A percentile compares a stretch with the other conserved stretches of the same genome.
Evolutionary conservation across 208 protist species (phyloP).

Genomic region (Strigomonas culicis): DNA sequence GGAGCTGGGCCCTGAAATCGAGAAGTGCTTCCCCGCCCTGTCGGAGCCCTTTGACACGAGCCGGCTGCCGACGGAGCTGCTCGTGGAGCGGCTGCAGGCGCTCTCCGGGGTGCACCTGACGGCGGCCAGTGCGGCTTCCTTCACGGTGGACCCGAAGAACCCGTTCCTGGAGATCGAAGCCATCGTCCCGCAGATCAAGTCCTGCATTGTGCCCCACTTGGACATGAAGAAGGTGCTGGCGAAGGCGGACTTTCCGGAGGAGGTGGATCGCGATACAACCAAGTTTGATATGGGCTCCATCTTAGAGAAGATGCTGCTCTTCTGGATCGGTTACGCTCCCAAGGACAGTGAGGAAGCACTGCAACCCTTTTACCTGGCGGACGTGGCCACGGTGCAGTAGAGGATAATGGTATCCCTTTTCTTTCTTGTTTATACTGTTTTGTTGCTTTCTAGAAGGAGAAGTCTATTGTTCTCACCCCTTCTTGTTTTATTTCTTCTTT

Average conservation of each 20-base stretch:
- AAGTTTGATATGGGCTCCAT: slow-evolving; percentile 13
- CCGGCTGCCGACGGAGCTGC: slow-evolving; percentile 41
- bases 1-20: slow-evolving; percentile 59
- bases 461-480: slow-evolving; percentile 6
- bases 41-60: slow-evolving; percentile 50
- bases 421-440: not conserved
- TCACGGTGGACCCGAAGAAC: slow-evolving; percentile 15
- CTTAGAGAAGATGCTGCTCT: slow-evolving; percentile 59
- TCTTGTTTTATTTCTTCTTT: not conserved
- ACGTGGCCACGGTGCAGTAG: slow-evolving; percentile 7
- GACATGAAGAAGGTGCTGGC: not conserved
- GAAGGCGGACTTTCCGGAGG: not conserved
- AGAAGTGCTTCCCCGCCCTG: slow-evolving; percentile 35
- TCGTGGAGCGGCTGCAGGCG: slow-evolving; percentile 39
- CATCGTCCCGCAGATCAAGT: slow-evolving; percentile 24
- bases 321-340: slow-evolving; percentile 77
- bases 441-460: not conserved
- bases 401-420: slow-evolving; percentile 5
- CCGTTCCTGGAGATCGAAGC: slow-evolving; percentile 34
- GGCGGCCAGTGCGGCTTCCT: slow-evolving; percentile 28
- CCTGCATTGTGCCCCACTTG: slow-evolving; percentile 9
- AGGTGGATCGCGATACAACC: slow-evolving; percentile 10
- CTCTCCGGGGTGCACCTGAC: slow-evolving; percentile 58
- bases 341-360: slow-evolving; percentile 23
- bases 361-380: slow-evolving; percentile 71